Evolutionary conservation across 305 asterid genomes (phyloP).

Genomic region (Solanum aculeatissimum): DNA sequence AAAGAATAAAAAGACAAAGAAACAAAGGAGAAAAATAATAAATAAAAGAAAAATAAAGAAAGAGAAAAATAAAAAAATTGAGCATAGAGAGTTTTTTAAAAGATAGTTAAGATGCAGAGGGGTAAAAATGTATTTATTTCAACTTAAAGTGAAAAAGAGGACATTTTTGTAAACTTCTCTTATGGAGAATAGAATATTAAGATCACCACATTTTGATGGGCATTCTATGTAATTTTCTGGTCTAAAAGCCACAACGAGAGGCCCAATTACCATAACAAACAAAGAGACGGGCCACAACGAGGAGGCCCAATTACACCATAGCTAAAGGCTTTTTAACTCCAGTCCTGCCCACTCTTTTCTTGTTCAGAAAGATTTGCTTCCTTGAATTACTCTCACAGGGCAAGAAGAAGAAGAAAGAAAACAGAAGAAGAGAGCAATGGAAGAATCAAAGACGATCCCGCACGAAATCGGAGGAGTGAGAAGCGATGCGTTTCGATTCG

Average conservation of each 20-base stretch:
- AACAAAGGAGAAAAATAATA: too few species aligned
- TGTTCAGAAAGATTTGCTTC: not conserved
- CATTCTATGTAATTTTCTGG: too few species aligned
- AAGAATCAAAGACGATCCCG: slow-evolving; percentile 46
- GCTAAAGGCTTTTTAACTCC: not conserved
- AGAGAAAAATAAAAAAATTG: too few species aligned
- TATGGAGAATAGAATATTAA: too few species aligned
- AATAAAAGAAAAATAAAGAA: too few species aligned
- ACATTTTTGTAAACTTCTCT: too few species aligned
- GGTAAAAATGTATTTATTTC: too few species aligned
- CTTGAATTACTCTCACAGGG: not conserved
- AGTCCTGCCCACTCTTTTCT: not conserved
- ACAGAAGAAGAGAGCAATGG: slow-evolving; percentile 29
- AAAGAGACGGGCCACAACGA: not conserved
- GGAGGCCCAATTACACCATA: not conserved
- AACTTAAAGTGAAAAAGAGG: too few species aligned
- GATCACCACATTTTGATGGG: too few species aligned
- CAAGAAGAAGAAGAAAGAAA: not conserved
- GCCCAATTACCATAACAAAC: not conserved
- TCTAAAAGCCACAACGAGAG: not conserved
- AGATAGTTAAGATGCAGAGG: too few species aligned
- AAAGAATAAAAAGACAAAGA: too few species aligned
- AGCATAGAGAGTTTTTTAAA: too few species aligned
- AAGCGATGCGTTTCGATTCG: slow-evolving; percentile 68
- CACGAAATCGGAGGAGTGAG: slow-evolving; percentile 48